phyloP scores from a whole-genome alignment of 495 filamentous ascomycete species.

The Podospora appendiculata region DNA sequence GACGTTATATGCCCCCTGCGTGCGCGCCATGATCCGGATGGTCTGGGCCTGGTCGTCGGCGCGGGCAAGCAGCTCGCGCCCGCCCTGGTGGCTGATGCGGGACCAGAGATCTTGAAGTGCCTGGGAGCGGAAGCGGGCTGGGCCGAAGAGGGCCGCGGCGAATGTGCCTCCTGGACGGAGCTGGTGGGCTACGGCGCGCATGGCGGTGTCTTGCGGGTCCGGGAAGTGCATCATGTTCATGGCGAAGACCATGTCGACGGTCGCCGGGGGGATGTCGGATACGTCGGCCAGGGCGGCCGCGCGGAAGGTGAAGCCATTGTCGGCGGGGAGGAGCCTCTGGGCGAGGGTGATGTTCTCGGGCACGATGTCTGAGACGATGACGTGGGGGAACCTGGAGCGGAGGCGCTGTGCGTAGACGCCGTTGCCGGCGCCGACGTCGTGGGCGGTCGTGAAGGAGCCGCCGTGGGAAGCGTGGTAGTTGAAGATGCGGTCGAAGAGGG shows the following conservation, averaged over 20 bases:
- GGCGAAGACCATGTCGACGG: constrained; percentile 1
- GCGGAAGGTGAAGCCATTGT: background rate
- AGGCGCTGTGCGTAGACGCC: background rate
- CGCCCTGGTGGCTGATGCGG: background rate
- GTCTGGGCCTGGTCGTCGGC: background rate
- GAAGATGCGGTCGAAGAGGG: constrained; percentile 1
- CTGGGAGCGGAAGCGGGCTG: background rate
- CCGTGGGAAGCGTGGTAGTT: background rate
- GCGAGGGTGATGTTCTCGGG: background rate
- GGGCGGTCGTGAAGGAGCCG: background rate
- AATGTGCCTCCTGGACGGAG: background rate
- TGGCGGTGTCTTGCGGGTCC: background rate
- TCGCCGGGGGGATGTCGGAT: background rate
- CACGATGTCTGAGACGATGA: constrained; percentile 2
- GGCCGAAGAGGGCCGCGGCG: background rate
- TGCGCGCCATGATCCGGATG: background rate
- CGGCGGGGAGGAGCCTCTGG: background rate
- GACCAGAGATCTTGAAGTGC: background rate
- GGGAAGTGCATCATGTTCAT: constrained; percentile 1
- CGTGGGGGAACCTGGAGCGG: background rate
- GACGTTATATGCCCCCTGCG: background rate
- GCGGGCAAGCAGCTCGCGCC: background rate
- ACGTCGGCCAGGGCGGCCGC: background rate
- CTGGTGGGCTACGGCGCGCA: background rate
- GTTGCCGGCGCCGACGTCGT: constrained; percentile 3